Evolutionary conservation across 352 stramenopile genomes (phyloP).

Genomic region (Pythium folliculosum): DNA sequence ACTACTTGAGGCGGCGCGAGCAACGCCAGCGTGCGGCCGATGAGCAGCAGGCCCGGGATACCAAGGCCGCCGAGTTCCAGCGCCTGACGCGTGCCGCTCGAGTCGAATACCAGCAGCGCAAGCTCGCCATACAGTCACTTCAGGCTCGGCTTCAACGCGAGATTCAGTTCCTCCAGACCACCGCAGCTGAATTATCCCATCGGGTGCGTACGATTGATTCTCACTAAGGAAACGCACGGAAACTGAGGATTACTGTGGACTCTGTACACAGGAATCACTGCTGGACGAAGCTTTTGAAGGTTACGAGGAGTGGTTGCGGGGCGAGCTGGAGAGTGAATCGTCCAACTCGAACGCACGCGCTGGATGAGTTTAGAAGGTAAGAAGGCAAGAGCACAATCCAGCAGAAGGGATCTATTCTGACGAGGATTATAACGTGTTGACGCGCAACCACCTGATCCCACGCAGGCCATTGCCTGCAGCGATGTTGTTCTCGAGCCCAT

Average conservation of each 20-base stretch:
- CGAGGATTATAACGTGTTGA: conserved; percentile 61
- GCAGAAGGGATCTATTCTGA: not conserved
- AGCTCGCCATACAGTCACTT: conserved; percentile 58
- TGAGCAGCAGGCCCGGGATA: not conserved
- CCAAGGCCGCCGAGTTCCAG: conserved; percentile 34
- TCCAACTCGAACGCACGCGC: conserved; percentile 4
- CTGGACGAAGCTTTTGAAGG: conserved; percentile 64
- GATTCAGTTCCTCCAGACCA: conserved; percentile 56
- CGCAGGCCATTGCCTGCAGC: conserved; percentile 75
- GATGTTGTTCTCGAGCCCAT: conserved; percentile 83
- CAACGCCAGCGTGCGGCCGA: conserved; percentile 9
- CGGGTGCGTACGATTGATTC: conserved; percentile 30
- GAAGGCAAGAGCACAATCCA: not conserved
- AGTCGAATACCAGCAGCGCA: conserved; percentile 56
- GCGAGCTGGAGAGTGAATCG: conserved; percentile 31
- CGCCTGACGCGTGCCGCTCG: conserved; percentile 35
- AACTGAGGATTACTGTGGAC: too few relatives aligned
- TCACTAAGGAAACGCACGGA: too few relatives aligned
- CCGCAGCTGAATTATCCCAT: conserved; percentile 44
- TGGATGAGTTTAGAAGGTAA: conserved; percentile 2
- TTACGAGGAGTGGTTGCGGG: conserved; percentile 46
- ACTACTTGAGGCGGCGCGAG: conserved; percentile 12
- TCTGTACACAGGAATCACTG: conserved; percentile 40
- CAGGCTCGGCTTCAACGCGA: conserved; percentile 52
- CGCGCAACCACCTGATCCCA: conserved; percentile 77